These are phyloP conservation scores for Astrothelium subdiscretum DNA, from an alignment of 495 filamentous ascomycete species.

Conservation along the genomic window DNA sequence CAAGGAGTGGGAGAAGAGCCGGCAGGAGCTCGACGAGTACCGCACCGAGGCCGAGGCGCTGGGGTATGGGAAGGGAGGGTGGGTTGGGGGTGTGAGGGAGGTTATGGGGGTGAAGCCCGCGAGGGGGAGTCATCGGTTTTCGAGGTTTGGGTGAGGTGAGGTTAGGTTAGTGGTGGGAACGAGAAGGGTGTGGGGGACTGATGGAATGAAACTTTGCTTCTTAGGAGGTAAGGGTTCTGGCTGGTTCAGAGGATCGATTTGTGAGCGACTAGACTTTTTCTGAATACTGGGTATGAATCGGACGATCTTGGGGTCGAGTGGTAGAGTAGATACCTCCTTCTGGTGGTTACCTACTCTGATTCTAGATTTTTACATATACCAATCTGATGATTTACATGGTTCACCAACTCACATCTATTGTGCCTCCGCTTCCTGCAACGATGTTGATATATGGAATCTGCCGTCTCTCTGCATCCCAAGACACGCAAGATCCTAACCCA, in stretches of 20 bases:
- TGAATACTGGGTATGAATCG: not conserved
- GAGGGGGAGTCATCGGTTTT: not conserved
- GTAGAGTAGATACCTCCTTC: not conserved
- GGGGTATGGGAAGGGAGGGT: constrained; percentile 8
- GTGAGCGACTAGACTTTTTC: not conserved
- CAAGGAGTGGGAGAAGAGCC: constrained; percentile 13
- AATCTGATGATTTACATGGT: constrained; percentile 1
- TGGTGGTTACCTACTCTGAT: not conserved
- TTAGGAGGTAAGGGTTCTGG: not conserved
- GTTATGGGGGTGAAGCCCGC: not conserved
- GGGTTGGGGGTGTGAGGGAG: constrained; percentile 2
- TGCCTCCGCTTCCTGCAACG: not conserved
- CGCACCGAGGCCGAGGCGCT: constrained; percentile 10
- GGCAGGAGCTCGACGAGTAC: constrained; percentile 12
- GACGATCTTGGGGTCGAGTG: not conserved
- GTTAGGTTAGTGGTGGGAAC: not conserved
- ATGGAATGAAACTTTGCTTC: not conserved
- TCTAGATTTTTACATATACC: not conserved
- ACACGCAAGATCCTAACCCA: not conserved
- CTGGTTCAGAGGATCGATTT: not conserved
- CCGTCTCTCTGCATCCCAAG: not conserved
- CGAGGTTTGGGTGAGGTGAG: not conserved
- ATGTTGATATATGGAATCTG: not conserved
- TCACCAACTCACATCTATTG: not conserved
- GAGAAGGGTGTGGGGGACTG: not conserved